These are phyloP conservation scores for Ichthyophonus hoferi DNA, from an alignment of 208 protist genomes.

Conservation along the genomic window DNA sequence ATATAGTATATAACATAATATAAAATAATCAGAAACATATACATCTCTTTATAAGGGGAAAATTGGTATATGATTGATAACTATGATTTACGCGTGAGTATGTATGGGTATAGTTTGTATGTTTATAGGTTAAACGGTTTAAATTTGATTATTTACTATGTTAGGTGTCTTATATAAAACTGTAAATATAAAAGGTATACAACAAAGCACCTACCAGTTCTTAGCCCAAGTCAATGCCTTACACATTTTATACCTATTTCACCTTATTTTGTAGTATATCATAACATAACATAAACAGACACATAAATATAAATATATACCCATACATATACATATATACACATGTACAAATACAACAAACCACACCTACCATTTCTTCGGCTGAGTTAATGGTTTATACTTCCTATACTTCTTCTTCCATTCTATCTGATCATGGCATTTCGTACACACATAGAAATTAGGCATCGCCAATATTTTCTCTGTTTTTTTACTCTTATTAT, in stretches of 20 bases:
- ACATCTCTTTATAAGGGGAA: too few species aligned
- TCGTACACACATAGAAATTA: constrained; percentile 60
- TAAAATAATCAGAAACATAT: too few species aligned
- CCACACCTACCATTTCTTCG: constrained; percentile 52
- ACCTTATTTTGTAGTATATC: neutral
- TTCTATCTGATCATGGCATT: constrained; percentile 64
- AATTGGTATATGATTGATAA: too few species aligned
- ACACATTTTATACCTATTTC: neutral
- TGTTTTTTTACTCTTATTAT: constrained; percentile 62
- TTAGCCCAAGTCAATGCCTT: too few species aligned
- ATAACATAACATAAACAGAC: neutral
- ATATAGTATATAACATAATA: too few species aligned
- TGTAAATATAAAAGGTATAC: neutral
- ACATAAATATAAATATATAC: neutral
- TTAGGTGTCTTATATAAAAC: neutral
- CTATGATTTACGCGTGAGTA: too few species aligned
- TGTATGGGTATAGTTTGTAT: too few species aligned
- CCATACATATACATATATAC: neutral
- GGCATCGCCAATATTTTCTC: constrained; percentile 57
- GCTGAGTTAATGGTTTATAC: constrained; percentile 67
- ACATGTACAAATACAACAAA: neutral
- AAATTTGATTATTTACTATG: too few species aligned
- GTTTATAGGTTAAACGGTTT: too few species aligned
- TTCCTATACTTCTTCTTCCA: constrained; percentile 71
- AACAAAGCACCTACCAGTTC: neutral